Percentiles rank a stretch among this genome's conserved stretches.
Conservation (phyloP, 1,284 basidiomycete genomes). For the Ceratobasidium sp. region DNA sequence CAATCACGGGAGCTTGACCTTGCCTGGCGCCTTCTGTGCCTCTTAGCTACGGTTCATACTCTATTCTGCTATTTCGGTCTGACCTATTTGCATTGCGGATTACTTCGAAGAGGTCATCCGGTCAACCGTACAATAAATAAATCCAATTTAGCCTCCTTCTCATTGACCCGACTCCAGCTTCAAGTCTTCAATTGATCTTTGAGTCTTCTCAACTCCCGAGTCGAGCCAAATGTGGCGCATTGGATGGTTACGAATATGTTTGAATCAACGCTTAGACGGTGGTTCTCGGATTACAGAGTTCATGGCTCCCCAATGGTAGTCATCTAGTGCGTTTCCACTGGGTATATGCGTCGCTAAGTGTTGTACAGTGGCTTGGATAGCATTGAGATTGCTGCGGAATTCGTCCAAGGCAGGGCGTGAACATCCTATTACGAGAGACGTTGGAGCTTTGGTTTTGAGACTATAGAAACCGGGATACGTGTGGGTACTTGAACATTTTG, state of each 20-base stretch:
- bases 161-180: no score
- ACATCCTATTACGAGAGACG: neutral
- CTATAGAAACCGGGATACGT: neutral
- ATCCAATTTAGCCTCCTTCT: no score
- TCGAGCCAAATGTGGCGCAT: no score
- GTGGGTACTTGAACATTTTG: neutral
- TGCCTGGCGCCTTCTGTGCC: neutral
- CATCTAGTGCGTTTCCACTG: neutral
- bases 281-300: neutral
- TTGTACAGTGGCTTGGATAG: neutral
- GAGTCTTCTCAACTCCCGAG: no score
- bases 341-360: neutral
- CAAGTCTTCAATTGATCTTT: no score
- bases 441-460: neutral
- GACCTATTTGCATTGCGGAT: neutral
- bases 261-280: no score
- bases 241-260: no score
- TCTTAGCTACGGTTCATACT: neutral
- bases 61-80: neutral
- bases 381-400: constrained; percentile 5
- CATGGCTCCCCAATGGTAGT: no score
- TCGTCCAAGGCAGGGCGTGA: neutral
- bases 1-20: neutral
- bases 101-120: neutral
- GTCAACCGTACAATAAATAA: no score